Evolutionary conservation across 1,284 basidiomycete species (phyloP).

Genomic region (Ceratorhiza oryzae-sativae): DNA sequence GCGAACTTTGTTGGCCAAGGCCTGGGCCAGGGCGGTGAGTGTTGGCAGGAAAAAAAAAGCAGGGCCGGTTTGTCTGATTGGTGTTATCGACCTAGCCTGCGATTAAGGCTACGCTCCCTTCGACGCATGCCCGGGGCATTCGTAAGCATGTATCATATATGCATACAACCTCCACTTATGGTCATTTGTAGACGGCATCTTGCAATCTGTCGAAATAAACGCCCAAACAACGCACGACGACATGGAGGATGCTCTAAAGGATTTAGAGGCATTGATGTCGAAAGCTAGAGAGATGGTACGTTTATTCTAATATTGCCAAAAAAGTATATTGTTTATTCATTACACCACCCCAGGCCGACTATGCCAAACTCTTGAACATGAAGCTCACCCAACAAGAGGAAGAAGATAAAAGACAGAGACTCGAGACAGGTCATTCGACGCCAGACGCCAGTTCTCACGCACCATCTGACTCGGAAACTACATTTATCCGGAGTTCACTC

Average conservation of each 20-base stretch:
- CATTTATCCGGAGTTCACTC: constrained; percentile 86
- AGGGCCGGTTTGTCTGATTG: constrained; percentile 2
- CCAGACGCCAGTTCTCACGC: constrained; percentile 25
- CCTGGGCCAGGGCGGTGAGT: constrained; percentile 74
- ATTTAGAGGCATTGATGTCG: constrained; percentile 90
- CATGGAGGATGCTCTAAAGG: constrained; percentile 82
- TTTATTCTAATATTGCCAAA: too few relatives aligned
- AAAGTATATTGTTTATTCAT: background rate
- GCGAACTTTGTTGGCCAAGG: constrained; percentile 74
- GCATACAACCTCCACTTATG: background rate
- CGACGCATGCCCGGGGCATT: constrained; percentile 30
- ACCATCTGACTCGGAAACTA: constrained; percentile 70
- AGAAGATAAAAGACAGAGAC: constrained; percentile 41
- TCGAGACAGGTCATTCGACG: constrained; percentile 19
- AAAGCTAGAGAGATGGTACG: constrained; percentile 91
- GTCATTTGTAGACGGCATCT: constrained; percentile 75
- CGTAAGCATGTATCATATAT: constrained; percentile 11
- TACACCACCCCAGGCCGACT: constrained; percentile 54
- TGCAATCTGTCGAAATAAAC: constrained; percentile 74
- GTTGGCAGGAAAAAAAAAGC: background rate
- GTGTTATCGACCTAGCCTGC: background rate
- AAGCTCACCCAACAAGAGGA: constrained; percentile 70
- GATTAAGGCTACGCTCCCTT: constrained; percentile 8
- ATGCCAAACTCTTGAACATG: constrained; percentile 88
- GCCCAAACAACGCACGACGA: constrained; percentile 68